Evolutionary conservation across 169 alveolate species (phyloP).

Genomic region (Cryptosporidium andersoni): DNA sequence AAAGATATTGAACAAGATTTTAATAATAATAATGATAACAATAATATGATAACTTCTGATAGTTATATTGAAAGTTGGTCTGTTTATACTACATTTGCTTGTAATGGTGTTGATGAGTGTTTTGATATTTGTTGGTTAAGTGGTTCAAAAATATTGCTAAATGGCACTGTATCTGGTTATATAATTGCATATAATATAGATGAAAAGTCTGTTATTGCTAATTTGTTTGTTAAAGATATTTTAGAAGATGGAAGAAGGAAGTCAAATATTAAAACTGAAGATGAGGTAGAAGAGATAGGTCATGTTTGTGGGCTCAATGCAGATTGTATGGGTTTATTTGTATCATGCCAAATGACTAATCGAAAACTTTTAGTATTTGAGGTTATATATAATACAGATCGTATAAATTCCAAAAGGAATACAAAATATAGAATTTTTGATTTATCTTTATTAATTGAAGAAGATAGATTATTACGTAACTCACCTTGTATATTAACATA

Average conservation of each 20-base stretch:
- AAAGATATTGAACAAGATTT: neutral
- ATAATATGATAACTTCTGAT: neutral
- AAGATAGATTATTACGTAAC: slow-evolving; percentile 27
- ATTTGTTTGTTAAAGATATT: slow-evolving; percentile 48
- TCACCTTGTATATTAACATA: slow-evolving; percentile 66
- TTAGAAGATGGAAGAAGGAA: slow-evolving; percentile 19
- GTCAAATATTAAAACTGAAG: neutral
- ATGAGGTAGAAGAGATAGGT: slow-evolving; percentile 18
- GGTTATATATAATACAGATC: slow-evolving; percentile 15
- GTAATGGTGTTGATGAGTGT: slow-evolving; percentile 67
- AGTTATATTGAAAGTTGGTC: slow-evolving; percentile 38
- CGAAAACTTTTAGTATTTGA: slow-evolving; percentile 14
- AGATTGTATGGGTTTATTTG: slow-evolving; percentile 25
- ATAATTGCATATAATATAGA: slow-evolving; percentile 40
- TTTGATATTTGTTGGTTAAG: slow-evolving; percentile 68
- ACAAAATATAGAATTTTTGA: neutral
- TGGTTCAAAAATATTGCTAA: slow-evolving; percentile 51
- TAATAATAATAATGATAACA: neutral
- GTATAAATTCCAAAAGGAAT: slow-evolving; percentile 20
- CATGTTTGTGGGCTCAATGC: slow-evolving; percentile 59
- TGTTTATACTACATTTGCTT: slow-evolving; percentile 36
- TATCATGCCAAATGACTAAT: slow-evolving; percentile 60
- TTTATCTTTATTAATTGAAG: slow-evolving; percentile 43
- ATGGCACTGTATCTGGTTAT: slow-evolving; percentile 66
- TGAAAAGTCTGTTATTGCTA: slow-evolving; percentile 29